These are phyloP conservation scores for Penicillium pulvis DNA, from an alignment of 495 filamentous ascomycete genomes.

Conservation along the genomic window DNA sequence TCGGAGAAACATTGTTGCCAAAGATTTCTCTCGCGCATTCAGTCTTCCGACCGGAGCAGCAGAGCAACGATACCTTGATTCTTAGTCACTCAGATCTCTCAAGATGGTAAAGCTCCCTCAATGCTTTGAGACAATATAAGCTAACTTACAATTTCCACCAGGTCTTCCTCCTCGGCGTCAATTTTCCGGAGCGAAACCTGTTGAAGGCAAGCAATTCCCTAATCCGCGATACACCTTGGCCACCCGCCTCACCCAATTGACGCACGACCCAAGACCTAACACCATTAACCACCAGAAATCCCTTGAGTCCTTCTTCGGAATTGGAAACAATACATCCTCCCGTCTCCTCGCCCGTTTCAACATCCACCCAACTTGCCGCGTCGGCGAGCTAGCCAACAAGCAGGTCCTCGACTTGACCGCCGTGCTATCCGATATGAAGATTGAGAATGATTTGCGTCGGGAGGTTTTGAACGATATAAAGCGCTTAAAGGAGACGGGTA, in stretches of 20 bases:
- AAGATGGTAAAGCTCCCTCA: neutral
- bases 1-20: conserved; percentile 43
- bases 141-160: conserved; percentile 4
- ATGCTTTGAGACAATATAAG: neutral
- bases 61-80: neutral
- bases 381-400: conserved; percentile 69
- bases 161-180: conserved; percentile 85
- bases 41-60: neutral
- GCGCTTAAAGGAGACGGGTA: conserved; percentile 85
- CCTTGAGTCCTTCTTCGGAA: conserved; percentile 86
- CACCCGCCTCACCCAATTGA: neutral
- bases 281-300: conserved; percentile 60
- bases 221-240: conserved; percentile 1
- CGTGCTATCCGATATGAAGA: conserved; percentile 86
- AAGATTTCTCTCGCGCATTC: conserved; percentile 29
- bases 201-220: conserved; percentile 64
- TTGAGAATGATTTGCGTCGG: conserved; percentile 84
- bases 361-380: conserved; percentile 78
- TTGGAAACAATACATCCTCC: conserved; percentile 71
- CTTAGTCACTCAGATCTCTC: neutral
- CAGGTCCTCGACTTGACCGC: conserved; percentile 75
- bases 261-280: conserved; percentile 20
- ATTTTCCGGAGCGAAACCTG: conserved; percentile 79
- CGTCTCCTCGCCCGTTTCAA: conserved; percentile 82
- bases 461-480: conserved; percentile 80